Conservation (phyloP, 371 early-diverging fungal genomes). For the Mucor mucedo region DNA sequence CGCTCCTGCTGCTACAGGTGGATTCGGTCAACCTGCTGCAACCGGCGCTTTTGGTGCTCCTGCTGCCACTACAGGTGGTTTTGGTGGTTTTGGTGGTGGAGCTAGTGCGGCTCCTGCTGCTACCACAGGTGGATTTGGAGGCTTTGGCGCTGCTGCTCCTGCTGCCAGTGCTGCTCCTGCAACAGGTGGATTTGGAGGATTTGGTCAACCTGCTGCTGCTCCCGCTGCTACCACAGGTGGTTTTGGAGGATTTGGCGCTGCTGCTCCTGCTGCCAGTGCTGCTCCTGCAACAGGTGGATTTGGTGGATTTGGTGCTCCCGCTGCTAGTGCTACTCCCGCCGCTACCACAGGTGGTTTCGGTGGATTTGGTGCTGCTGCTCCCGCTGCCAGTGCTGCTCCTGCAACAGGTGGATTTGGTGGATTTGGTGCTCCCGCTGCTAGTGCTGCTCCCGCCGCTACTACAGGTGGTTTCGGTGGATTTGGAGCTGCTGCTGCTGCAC, state of each 20-base stretch:
- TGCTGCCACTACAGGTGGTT: constrained; percentile 24
- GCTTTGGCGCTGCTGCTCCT: constrained; percentile 9
- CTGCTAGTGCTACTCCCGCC: constrained; percentile 1
- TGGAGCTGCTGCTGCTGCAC: constrained; percentile 6
- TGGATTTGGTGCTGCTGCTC: constrained; percentile 10
- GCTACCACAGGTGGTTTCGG: constrained; percentile 19
- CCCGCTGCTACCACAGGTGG: constrained; percentile 18
- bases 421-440: constrained; percentile 5
- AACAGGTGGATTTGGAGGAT: constrained; percentile 15
- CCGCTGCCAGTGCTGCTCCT: constrained; percentile 4
- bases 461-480: constrained; percentile 18
- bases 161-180: constrained; percentile 12
- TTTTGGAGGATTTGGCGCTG: constrained; percentile 36
- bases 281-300: constrained; percentile 26
- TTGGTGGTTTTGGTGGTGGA: constrained; percentile 31
- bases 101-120: constrained; percentile 24
- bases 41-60: constrained; percentile 16
- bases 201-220: constrained; percentile 8
- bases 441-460: constrained; percentile 4
- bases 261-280: constrained; percentile 25
- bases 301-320: constrained; percentile 14
- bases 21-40: constrained; percentile 15
- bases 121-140: constrained; percentile 15
- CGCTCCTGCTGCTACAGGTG: constrained; percentile 1
- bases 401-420: constrained; percentile 24